Evolutionary conservation across 2,329 filamentous ascomycete species (phyloP), one percentile per base, ranked within the genome.

Genomic region (Truncatella angustata): DNA sequence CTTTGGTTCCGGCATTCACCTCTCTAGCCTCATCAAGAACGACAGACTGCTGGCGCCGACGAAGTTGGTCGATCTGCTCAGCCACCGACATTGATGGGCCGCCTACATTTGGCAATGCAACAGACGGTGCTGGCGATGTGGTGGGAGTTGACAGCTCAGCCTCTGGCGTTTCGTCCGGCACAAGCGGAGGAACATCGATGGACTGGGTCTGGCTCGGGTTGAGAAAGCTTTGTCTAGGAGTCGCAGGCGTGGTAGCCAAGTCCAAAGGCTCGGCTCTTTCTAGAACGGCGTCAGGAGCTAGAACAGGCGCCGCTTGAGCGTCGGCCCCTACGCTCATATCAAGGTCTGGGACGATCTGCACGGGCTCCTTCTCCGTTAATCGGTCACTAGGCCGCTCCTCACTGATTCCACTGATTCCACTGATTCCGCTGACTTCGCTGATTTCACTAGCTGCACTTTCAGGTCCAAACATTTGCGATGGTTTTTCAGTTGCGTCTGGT

Each of bases 231-330:
- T 54, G 46, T 3, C 57, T 56, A 3, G 70, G 67, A 1, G 71
- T 70, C 45, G 61, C 64, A 1, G 70, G 65, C 3, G 70, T 72
- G 4, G 43, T 21, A 5, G 77, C 77, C 14, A 82, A 64, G 54
- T 83, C 79, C 4, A 81, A 62, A 2, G 77, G 73, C 44, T 79
- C 76, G 1, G 79, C 72, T 51, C 74, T 69, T 18, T 78, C 75
- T 2, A 78, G 65, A n/a, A 66, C 65, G 3, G 59, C 66, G 44
- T 73, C 69, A 4, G 63, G 62, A 5, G 67, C 55, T 4, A 62
- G 54, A 7, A 62, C 52, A 26, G 72, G 70, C 7, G 55, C 60
- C 20, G 69, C 65, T 49, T 71, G 67, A 3, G 60, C 51, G 16
- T 56, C 50, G 21, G 32, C 42, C 11, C 60, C 56, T 4, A 48